Evolutionary conservation across 1,139 yeast genomes (phyloP).

Genomic region (Suhomyces maxii): DNA sequence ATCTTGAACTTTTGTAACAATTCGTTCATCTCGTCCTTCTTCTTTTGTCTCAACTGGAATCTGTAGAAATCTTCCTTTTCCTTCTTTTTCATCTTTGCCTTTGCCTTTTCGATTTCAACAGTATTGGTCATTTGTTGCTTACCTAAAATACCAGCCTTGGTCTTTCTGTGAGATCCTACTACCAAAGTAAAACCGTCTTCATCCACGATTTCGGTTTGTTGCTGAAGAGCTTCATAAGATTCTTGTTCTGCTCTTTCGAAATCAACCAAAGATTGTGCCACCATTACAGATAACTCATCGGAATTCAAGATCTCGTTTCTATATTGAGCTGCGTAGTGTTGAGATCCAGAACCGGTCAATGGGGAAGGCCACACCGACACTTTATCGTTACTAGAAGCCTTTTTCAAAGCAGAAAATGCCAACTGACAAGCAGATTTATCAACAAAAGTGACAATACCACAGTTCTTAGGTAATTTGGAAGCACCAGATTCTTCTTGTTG

Average conservation of each 20-base stretch:
- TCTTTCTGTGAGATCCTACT: slow-evolving; percentile 81
- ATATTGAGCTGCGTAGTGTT: slow-evolving; percentile 29
- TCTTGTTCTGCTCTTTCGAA: slow-evolving; percentile 74
- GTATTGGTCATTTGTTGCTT: slow-evolving; percentile 49
- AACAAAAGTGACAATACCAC: slow-evolving; percentile 72
- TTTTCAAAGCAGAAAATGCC: slow-evolving; percentile 63
- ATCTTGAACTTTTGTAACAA: slow-evolving; percentile 78
- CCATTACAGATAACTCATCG: slow-evolving; percentile 47
- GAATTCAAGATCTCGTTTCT: slow-evolving; percentile 43
- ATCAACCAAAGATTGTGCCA: slow-evolving; percentile 59
- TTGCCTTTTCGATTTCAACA: slow-evolving; percentile 44
- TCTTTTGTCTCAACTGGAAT: slow-evolving; percentile 91
- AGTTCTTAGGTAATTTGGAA: slow-evolving; percentile 64
- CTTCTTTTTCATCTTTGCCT: slow-evolving; percentile 63
- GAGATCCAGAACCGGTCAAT: slow-evolving; percentile 23
- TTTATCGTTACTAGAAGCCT: slow-evolving; percentile 29
- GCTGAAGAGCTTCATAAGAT: slow-evolving; percentile 57
- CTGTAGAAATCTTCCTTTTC: slow-evolving; percentile 92
- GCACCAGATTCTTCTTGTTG: slow-evolving; percentile 15
- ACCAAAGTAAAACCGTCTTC: slow-evolving; percentile 94
- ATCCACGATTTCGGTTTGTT: slow-evolving; percentile 65
- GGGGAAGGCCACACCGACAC: slow-evolving; percentile 33
- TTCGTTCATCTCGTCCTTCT: slow-evolving; percentile 90
- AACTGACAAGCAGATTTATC: slow-evolving; percentile 73
- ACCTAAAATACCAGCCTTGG: slow-evolving; percentile 66